Evolutionary conservation across 1,139 yeast species (phyloP).

Genomic region (Hansenula sp.): DNA sequence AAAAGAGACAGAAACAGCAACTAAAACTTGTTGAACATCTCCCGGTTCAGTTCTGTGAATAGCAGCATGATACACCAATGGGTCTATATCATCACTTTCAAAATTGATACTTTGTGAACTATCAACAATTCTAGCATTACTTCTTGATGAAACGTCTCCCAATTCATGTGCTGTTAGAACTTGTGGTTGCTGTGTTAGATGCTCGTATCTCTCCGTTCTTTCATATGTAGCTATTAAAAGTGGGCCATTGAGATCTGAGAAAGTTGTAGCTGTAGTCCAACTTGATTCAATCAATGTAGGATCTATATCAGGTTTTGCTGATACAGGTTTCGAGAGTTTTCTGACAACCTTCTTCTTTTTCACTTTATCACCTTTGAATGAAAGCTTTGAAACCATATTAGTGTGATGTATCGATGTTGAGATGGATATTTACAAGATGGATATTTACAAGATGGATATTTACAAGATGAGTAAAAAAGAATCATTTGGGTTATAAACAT

Average conservation of each 20-base stretch:
- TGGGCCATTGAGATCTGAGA: slow-evolving; percentile 35
- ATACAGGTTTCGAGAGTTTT: slow-evolving; percentile 3
- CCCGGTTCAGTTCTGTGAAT: slow-evolving; percentile 31
- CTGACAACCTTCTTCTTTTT: slow-evolving; percentile 21
- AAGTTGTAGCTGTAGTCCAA: slow-evolving; percentile 32
- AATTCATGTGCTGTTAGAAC: slow-evolving; percentile 8
- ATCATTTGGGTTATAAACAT: too few relatives aligned
- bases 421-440: not conserved
- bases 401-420: not conserved
- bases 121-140: slow-evolving; percentile 1
- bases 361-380: slow-evolving; percentile 38
- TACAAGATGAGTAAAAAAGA: too few relatives aligned
- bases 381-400: slow-evolving; percentile 35
- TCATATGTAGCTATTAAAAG: slow-evolving; percentile 24
- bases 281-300: slow-evolving; percentile 20
- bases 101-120: slow-evolving; percentile 14
- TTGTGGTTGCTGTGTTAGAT: not conserved
- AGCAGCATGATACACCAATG: slow-evolving; percentile 11
- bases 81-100: slow-evolving; percentile 18
- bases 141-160: not conserved
- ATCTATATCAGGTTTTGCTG: slow-evolving; percentile 2
- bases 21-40: slow-evolving; percentile 34
- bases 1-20: slow-evolving; percentile 24
- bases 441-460: not conserved
- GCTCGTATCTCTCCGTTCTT: slow-evolving; percentile 11